A percentile compares a stretch with the other conserved stretches of the same genome.
phyloP scores from a whole-genome alignment of 2,329 filamentous ascomycete species.

The Pseudogymnoascus sp. region DNA sequence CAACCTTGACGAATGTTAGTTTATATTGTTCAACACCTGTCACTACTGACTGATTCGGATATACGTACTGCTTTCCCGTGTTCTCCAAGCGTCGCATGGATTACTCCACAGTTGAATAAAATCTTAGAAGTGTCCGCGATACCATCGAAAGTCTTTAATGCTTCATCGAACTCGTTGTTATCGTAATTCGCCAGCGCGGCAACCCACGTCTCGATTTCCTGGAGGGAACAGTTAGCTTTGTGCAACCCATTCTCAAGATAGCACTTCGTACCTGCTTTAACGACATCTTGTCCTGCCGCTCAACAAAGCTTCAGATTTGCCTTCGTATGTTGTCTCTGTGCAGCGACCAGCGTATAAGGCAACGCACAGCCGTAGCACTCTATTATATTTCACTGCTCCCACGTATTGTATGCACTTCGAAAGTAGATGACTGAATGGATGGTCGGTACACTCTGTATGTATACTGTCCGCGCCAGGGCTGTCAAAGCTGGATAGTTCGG shows the following conservation, averaged over 20 bases:
- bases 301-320: background rate
- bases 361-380: conserved; percentile 1
- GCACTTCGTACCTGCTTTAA: background rate
- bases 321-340: background rate
- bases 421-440: background rate
- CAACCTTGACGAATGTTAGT: conserved; percentile 55
- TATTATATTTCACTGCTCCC: background rate
- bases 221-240: conserved; percentile 5
- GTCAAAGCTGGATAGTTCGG: background rate
- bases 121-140: conserved; percentile 98
- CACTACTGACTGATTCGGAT: background rate
- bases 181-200: conserved; percentile 85
- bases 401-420: background rate
- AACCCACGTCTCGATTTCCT: conserved; percentile 99
- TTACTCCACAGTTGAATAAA: conserved; percentile 95
- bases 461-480: background rate
- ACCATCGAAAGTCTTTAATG: conserved; percentile 72
- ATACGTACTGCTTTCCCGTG: conserved; percentile 84
- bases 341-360: background rate
- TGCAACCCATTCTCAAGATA: background rate
- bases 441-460: conserved; percentile 5
- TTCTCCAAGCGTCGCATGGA: conserved; percentile 91
- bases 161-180: conserved; percentile 93
- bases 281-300: background rate
- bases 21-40: conserved; percentile 18